phyloP scores from a whole-genome alignment of 225 moss, liverwort and hornwort genomes.

The Physcomitrium patens region DNA sequence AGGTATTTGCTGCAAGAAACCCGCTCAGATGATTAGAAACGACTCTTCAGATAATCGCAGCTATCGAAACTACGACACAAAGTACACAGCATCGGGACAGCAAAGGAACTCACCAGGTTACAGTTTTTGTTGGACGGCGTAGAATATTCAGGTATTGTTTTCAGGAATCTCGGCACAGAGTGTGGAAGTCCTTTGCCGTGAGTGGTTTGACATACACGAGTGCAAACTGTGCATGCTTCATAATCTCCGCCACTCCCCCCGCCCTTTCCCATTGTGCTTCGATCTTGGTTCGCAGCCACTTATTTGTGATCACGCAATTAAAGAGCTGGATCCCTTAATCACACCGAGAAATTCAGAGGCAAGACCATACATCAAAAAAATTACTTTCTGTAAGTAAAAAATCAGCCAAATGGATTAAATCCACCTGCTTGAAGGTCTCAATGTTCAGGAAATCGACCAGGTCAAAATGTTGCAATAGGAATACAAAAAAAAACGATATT shows the following conservation, averaged over 20 bases:
- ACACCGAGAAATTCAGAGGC: neutral
- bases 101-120: constrained; percentile 38
- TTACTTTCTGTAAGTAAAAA: too few relatives aligned
- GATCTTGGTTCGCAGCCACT: constrained; percentile 10
- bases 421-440: neutral
- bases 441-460: neutral
- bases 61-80: neutral
- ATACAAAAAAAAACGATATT: too few relatives aligned
- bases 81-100: too few relatives aligned
- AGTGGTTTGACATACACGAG: constrained; percentile 38
- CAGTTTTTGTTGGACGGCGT: constrained; percentile 27
- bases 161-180: constrained; percentile 43
- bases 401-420: neutral
- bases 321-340: neutral
- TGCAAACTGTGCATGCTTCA: constrained; percentile 43
- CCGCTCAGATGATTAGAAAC: neutral
- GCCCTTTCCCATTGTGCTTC: constrained; percentile 35
- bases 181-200: constrained; percentile 42
- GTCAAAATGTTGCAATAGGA: neutral
- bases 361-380: neutral
- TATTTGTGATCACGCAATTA: constrained; percentile 3
- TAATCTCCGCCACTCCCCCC: constrained; percentile 23
- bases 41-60: neutral
- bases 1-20: constrained; percentile 46
- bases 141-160: constrained; percentile 36